These are phyloP conservation scores for Rhodotorula sp. DNA, from an alignment of 1,284 basidiomycete genomes.

Conservation along the genomic window DNA sequence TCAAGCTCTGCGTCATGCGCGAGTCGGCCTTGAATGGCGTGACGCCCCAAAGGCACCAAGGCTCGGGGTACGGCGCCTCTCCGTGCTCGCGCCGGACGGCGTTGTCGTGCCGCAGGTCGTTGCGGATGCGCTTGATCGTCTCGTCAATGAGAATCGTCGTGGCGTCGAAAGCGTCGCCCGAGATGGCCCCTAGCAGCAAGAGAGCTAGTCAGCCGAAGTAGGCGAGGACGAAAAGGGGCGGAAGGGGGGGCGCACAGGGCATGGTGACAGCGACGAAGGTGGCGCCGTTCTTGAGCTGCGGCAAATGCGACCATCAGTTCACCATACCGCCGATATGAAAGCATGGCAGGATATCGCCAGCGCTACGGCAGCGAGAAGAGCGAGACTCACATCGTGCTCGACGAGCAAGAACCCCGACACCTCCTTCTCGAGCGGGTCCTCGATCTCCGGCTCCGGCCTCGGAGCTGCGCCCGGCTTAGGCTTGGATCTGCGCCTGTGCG, in stretches of 20 bases:
- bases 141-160: slow-evolving; percentile 25
- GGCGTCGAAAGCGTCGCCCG: slow-evolving; percentile 30
- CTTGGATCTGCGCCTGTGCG: slow-evolving; percentile 23
- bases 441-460: background rate
- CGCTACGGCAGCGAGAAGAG: no score
- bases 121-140: slow-evolving; percentile 11
- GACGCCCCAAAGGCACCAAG: slow-evolving; percentile 24
- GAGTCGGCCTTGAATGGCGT: slow-evolving; percentile 31
- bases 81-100: slow-evolving; percentile 4
- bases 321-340: no score
- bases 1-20: slow-evolving; percentile 28
- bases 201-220: no score
- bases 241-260: slow-evolving; percentile 13
- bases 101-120: slow-evolving; percentile 19
- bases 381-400: slow-evolving; percentile 22
- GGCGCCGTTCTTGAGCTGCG: slow-evolving; percentile 10
- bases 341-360: no score
- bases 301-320: no score
- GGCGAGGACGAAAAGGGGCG: background rate
- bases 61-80: slow-evolving; percentile 14
- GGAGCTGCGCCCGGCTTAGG: slow-evolving; percentile 13
- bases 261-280: slow-evolving; percentile 27
- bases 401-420: slow-evolving; percentile 29
- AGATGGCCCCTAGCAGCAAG: background rate
- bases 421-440: slow-evolving; percentile 18